Conservation (phyloP, 2,329 filamentous ascomycete genomes). For the Colletotrichum musicola region DNA sequence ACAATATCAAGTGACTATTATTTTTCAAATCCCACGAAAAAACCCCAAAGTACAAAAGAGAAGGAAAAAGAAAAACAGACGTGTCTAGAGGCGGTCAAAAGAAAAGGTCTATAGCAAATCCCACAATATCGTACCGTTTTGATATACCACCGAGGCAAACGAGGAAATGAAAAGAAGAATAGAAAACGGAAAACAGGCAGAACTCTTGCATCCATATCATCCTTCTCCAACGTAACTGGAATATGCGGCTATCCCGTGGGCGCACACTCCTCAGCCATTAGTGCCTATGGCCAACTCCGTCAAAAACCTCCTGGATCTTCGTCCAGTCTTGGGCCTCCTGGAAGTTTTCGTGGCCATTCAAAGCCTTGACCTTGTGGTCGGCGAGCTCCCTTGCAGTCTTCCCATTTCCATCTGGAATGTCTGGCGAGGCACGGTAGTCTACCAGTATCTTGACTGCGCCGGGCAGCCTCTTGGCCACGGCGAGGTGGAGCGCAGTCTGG, state of each 20-base stretch:
- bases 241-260: too few relatives aligned
- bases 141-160: background rate
- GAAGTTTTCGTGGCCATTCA: background rate
- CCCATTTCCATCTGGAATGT: background rate
- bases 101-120: too few relatives aligned
- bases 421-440: too few relatives aligned
- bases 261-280: too few relatives aligned
- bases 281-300: background rate
- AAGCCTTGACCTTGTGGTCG: background rate
- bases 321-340: background rate
- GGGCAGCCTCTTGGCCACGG: background rate
- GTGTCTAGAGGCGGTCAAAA: too few relatives aligned
- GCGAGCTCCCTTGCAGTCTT: background rate
- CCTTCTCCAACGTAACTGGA: too few relatives aligned
- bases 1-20: too few relatives aligned
- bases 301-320: background rate
- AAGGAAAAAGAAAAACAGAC: background rate
- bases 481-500: background rate
- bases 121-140: too few relatives aligned
- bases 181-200: background rate
- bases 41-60: background rate
- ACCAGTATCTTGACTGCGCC: background rate
- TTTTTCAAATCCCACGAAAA: background rate
- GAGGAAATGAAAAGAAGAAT: background rate
- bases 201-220: background rate